Base-by-base conservation (phyloP, 441 rosid genomes). In the Mallotus repandus region DNA sequence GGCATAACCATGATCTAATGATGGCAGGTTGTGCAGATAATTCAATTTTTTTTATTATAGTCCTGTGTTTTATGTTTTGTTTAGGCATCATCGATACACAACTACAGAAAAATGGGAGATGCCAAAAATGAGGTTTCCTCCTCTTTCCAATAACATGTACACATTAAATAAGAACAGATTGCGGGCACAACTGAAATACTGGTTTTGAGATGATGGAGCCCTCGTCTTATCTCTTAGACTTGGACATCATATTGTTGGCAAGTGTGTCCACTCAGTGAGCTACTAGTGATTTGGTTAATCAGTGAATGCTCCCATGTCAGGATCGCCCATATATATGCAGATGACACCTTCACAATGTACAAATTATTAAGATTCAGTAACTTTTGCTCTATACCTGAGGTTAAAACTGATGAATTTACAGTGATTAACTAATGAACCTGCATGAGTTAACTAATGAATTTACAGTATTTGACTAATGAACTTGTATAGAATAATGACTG, bases 321-420 rank as follows among this genome's bases (percentile, higher is more conserved):
- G 70, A 61, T 49, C 69, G 38, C 38, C 48, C 6, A 10, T 62
- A n/a, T 43, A 21, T 32, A 29, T 15, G 66, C 63, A 21, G 68
- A 52, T 3, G 29, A 79, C 71, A 66, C 16, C 71, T 32, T 8
- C 2, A 61, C 29, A 14, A 54, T 45, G 14, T 7, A 5, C 49
- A 10, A 15, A 29, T 16, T 10, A 38, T 59, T 15, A 55, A 7
- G 59, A 50, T 66, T 85, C 80, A 96, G 81, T 73, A 80, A 43
- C n/a, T n/a, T n/a, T n/a, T n/a, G n/a, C n/a, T n/a, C n/a, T n/a
- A n/a, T n/a, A n/a, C n/a, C n/a, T n/a, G n/a, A n/a, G n/a, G n/a
- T n/a, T n/a, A n/a, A n/a, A n/a, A n/a, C n/a, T n/a, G n/a, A n/a
- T n/a, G n/a, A n/a, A n/a, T n/a, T n/a, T n/a, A n/a, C n/a, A n/a